These are phyloP conservation scores for Cordyceps farinosa DNA, from an alignment of 2,329 filamentous ascomycete species.

Conservation along the genomic window DNA sequence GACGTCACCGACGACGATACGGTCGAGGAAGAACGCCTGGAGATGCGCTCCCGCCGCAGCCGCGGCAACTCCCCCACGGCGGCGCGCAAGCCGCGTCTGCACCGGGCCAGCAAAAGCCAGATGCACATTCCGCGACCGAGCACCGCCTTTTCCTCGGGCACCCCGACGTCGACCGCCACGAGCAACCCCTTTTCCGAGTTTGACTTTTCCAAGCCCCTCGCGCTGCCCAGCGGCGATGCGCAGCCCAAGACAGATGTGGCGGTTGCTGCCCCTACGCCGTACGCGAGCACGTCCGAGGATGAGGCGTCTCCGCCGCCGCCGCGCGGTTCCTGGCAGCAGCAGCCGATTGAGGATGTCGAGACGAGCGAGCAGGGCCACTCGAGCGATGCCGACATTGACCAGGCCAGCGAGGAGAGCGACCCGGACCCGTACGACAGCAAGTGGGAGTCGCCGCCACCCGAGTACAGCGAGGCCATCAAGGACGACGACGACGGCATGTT, in stretches of 20 bases:
- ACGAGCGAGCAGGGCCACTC: slow-evolving; percentile 33
- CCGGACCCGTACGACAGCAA: slow-evolving; percentile 28
- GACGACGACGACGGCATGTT: slow-evolving; percentile 15
- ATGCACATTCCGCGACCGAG: slow-evolving; percentile 30
- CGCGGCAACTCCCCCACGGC: slow-evolving; percentile 26
- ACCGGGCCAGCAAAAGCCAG: slow-evolving; percentile 40
- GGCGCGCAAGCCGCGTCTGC: slow-evolving; percentile 39
- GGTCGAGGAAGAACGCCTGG: slow-evolving; percentile 41
- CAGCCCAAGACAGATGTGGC: background rate
- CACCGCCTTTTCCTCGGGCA: slow-evolving; percentile 14
- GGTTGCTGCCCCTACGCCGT: background rate
- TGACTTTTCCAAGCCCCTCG: slow-evolving; percentile 36
- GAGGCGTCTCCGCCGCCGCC: background rate
- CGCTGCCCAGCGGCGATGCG: background rate
- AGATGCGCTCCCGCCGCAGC: slow-evolving; percentile 36
- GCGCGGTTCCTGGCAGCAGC: background rate
- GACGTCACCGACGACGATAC: slow-evolving; percentile 43
- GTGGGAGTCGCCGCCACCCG: slow-evolving; percentile 18
- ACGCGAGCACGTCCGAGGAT: slow-evolving; percentile 3
- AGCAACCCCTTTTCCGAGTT: slow-evolving; percentile 24
- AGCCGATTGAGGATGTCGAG: slow-evolving; percentile 30
- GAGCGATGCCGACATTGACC: slow-evolving; percentile 30
- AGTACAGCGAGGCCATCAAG: slow-evolving; percentile 17
- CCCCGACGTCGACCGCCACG: slow-evolving; percentile 17
- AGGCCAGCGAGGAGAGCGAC: slow-evolving; percentile 34